phyloP scores from a whole-genome alignment of 192 early-diverging fungal species.

The Coemansia sp. region DNA sequence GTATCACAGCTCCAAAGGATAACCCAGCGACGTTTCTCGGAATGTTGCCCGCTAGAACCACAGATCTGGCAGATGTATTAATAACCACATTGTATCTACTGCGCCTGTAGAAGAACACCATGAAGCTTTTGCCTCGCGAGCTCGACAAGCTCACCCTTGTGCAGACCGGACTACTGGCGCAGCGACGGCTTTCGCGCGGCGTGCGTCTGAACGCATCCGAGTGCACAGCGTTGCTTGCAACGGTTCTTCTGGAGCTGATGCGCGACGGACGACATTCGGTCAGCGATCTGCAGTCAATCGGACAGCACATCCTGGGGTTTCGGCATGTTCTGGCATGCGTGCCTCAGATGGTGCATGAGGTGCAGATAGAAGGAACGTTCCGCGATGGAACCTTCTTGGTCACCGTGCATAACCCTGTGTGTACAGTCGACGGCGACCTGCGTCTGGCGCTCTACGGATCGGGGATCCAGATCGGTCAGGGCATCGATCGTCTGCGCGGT shows the following conservation, averaged over 20 bases:
- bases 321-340: slow-evolving; percentile 80
- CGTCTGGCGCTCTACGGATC: slow-evolving; percentile 84
- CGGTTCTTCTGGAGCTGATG: slow-evolving; percentile 83
- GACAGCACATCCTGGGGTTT: slow-evolving; percentile 83
- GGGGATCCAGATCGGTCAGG: slow-evolving; percentile 76
- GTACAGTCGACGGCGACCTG: slow-evolving; percentile 77
- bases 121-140: slow-evolving; percentile 77
- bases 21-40: background rate
- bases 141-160: slow-evolving; percentile 89
- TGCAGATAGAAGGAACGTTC: slow-evolving; percentile 92
- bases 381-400: slow-evolving; percentile 92
- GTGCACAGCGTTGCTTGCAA: slow-evolving; percentile 84
- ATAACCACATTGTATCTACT: background rate
- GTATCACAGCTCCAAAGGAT: background rate
- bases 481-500: slow-evolving; percentile 8
- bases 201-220: slow-evolving; percentile 85
- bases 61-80: too few relatives aligned
- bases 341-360: slow-evolving; percentile 68
- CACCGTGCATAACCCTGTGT: slow-evolving; percentile 90
- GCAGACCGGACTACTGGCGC: slow-evolving; percentile 87
- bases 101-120: background rate
- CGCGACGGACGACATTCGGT: slow-evolving; percentile 87
- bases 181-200: slow-evolving; percentile 86
- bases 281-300: slow-evolving; percentile 83
- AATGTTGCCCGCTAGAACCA: too few relatives aligned